These are phyloP conservation scores for Coemansia erecta DNA, from an alignment of 192 early-diverging fungal species.

Conservation along the genomic window DNA sequence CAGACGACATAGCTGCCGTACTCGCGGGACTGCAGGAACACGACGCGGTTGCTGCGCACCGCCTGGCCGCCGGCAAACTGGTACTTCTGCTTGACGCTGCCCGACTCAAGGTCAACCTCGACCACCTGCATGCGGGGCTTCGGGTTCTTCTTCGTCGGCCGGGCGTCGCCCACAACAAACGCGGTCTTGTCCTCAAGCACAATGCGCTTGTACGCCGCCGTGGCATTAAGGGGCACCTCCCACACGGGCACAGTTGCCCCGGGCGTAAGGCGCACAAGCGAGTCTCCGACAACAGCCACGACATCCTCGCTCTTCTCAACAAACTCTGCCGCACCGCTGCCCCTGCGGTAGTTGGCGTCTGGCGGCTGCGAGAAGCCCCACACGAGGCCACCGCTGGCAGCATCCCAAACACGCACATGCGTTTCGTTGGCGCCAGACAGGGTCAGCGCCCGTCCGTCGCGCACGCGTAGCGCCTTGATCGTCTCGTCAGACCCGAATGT, in stretches of 20 bases:
- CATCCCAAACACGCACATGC: slow-evolving; percentile 54
- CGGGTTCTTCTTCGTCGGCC: slow-evolving; percentile 20
- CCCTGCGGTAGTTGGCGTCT: slow-evolving; percentile 22
- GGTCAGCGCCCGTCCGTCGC: slow-evolving; percentile 37
- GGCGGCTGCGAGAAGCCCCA: slow-evolving; percentile 26
- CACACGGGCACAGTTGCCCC: slow-evolving; percentile 22
- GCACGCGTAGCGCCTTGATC: slow-evolving; percentile 52
- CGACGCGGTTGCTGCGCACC: slow-evolving; percentile 20
- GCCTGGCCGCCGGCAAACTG: slow-evolving; percentile 24
- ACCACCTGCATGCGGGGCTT: slow-evolving; percentile 31
- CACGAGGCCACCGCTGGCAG: slow-evolving; percentile 11
- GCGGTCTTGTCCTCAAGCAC: slow-evolving; percentile 31
- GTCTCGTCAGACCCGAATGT: slow-evolving; percentile 58
- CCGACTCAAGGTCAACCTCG: slow-evolving; percentile 32
- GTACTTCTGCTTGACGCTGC: slow-evolving; percentile 39
- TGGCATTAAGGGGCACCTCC: slow-evolving; percentile 35
- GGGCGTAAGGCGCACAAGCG: slow-evolving; percentile 30
- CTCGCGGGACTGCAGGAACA: slow-evolving; percentile 35
- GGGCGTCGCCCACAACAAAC: slow-evolving; percentile 38
- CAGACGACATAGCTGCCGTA: slow-evolving; percentile 53
- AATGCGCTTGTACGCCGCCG: slow-evolving; percentile 35
- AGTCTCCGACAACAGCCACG: slow-evolving; percentile 36
- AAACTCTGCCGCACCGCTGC: slow-evolving; percentile 47
- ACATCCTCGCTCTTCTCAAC: slow-evolving; percentile 35
- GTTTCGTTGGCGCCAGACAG: slow-evolving; percentile 20